phyloP scores from a whole-genome alignment of 129 eudicot genomes.

The Chrysanthemum lavandulifolium region DNA sequence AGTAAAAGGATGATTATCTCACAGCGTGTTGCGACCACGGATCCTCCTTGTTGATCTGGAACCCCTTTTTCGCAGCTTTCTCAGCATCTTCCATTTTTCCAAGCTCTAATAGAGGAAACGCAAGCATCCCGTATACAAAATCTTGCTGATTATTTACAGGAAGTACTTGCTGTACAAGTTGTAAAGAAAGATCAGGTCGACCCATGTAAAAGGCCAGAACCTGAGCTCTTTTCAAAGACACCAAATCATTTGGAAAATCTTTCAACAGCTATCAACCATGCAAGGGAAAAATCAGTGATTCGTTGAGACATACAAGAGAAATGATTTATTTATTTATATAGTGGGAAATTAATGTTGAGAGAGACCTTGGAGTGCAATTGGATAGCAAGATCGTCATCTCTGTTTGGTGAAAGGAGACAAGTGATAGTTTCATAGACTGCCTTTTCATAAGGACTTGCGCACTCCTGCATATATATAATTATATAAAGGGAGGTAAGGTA shows the following conservation, averaged over 20 bases:
- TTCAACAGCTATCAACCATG: slow-evolving; percentile 46
- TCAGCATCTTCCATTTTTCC: slow-evolving; percentile 77
- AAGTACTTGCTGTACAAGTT: slow-evolving; percentile 79
- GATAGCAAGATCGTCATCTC: slow-evolving; percentile 85
- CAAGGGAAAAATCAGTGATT: no score
- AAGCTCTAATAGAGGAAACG: slow-evolving; percentile 87
- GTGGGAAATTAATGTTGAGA: no score
- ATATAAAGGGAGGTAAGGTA: no score
- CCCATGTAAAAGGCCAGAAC: slow-evolving; percentile 88
- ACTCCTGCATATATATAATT: slow-evolving; percentile 34
- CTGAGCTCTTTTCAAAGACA: slow-evolving; percentile 84
- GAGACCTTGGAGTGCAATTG: slow-evolving; percentile 58
- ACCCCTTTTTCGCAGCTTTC: slow-evolving; percentile 66
- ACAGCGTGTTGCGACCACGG: slow-evolving; percentile 97
- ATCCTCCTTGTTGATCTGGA: slow-evolving; percentile 75
- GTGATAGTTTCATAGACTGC: slow-evolving; percentile 63
- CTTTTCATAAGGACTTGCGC: slow-evolving; percentile 75
- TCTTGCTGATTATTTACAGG: slow-evolving; percentile 49
- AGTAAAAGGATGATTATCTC: slow-evolving; percentile 28
- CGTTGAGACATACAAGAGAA: no score
- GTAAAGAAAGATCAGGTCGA: slow-evolving; percentile 73
- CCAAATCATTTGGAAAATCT: slow-evolving; percentile 80
- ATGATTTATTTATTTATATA: no score
- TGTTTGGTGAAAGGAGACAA: slow-evolving; percentile 56
- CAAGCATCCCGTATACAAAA: slow-evolving; percentile 88